These are phyloP conservation scores for Rhodotorula sp. DNA, from an alignment of 1,284 basidiomycete genomes.

Conservation along the genomic window DNA sequence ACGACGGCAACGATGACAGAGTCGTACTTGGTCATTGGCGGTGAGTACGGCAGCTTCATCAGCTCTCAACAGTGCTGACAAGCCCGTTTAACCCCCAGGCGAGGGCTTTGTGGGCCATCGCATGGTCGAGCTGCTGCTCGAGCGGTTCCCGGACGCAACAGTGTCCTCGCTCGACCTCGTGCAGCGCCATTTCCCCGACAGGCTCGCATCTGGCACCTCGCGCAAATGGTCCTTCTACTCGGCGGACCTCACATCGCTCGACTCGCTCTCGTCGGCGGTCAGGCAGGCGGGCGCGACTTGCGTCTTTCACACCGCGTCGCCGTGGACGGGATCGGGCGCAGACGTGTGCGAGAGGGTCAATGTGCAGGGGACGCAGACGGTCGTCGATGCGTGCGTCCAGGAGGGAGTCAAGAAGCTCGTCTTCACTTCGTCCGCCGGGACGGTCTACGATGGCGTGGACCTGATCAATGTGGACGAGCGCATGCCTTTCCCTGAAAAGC, in stretches of 20 bases:
- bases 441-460: conserved; percentile 81
- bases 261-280: conserved; percentile 67
- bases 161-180: conserved; percentile 76
- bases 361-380: conserved; percentile 81
- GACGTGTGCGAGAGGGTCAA: conserved; percentile 90
- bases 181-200: conserved; percentile 67
- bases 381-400: conserved; percentile 75
- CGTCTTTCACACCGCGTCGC: conserved; percentile 95
- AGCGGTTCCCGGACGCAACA: conserved; percentile 68
- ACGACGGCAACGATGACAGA: neutral
- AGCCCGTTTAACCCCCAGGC: conserved; percentile 12
- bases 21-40: conserved; percentile 42
- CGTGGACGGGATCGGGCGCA: conserved; percentile 63
- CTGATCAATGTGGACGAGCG: conserved; percentile 89
- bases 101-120: conserved; percentile 82
- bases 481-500: conserved; percentile 67
- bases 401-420: conserved; percentile 77
- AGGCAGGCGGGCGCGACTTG: conserved; percentile 74
- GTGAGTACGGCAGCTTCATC: conserved; percentile 11
- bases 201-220: neutral
- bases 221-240: conserved; percentile 63
- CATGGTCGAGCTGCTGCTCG: conserved; percentile 76
- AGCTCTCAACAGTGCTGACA: neutral
- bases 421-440: conserved; percentile 91
- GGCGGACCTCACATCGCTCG: conserved; percentile 77